phyloP scores from a whole-genome alignment of 768 basidiomycete genomes.

The Lenzites betulinus region DNA sequence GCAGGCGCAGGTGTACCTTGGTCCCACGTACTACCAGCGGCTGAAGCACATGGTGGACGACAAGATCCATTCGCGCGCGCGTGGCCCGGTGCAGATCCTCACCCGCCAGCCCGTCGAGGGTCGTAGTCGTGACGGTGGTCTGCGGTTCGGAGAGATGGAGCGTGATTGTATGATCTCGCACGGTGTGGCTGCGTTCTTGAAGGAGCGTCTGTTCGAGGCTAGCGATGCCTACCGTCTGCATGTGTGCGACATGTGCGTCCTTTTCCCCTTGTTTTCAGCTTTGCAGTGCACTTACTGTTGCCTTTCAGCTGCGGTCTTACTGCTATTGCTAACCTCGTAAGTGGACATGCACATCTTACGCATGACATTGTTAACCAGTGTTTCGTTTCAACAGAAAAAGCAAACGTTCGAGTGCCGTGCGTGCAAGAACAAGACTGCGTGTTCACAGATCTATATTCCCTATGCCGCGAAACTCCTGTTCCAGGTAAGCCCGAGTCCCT shows the following conservation, averaged over 20 bases:
- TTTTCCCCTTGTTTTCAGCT: not conserved
- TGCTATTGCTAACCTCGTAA: constrained; percentile 92
- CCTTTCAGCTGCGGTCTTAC: constrained; percentile 83
- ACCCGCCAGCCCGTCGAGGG: constrained; percentile 98
- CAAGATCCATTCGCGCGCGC: constrained; percentile 97
- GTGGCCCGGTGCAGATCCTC: constrained; percentile 97
- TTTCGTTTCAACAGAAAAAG: constrained; percentile 70
- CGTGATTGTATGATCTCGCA: constrained; percentile 99
- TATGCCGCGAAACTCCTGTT: constrained; percentile 97
- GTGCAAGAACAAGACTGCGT: constrained; percentile 95
- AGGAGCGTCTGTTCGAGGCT: constrained; percentile 94
- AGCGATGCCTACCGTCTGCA: constrained; percentile 93
- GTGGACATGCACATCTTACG: constrained; percentile 32
- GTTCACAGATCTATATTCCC: constrained; percentile 89
- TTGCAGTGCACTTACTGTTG: constrained; percentile 14
- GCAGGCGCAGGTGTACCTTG: constrained; percentile 97
- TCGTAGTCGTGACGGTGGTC: constrained; percentile 96
- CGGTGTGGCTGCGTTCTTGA: constrained; percentile 96
- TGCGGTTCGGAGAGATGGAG: constrained; percentile 99
- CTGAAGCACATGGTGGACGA: constrained; percentile 99
- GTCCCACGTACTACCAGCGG: constrained; percentile 98
- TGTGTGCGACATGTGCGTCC: constrained; percentile 91
- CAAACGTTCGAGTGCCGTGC: constrained; percentile 98
- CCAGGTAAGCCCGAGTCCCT: constrained; percentile 59
- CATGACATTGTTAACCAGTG: constrained; percentile 9